Evolutionary conservation across 371 early-diverging fungal species (phyloP), one percentile per base, ranked within the genome.

Genomic region (Mortierella sp.): DNA sequence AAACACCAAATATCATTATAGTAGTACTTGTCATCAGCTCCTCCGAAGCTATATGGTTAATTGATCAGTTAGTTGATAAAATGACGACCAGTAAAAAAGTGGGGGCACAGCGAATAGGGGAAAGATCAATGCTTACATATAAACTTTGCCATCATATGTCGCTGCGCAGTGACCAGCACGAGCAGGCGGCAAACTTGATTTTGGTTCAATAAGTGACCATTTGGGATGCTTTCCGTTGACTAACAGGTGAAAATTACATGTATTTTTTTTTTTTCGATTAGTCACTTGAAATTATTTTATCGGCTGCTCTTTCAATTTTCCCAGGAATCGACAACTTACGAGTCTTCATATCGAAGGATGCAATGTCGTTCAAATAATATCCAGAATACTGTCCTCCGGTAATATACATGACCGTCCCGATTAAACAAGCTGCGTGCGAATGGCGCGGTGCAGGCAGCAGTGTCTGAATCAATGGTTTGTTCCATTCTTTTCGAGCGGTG

Each of bases 1-100:
- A 87, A 93, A 21, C 86, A 83, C 95, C 94, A 95, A 72, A 94
- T 85, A 76, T 95, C 95, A 72, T 93, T 93, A 72, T 88, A 92
- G 68, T 88, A 87, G 61, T 76, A 83, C 36, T 89, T 86, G 71
- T 92, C 91, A 69, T 94, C 89, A 41, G 89, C 90, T 33, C 95
- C 95, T 70, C 94, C 94, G 75, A 94, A 94, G 58, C 92, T 92
- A 52, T 38, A 67, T 28, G 22, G 60, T 57, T 52, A 32, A 33
- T 36, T 19, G 47, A 16, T 59, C 7, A 24, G 8, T 5, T 55
- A 10, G 24, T 21, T 24, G 13, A 24, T 55, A 53, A 40, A 32
- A 58, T 38, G 28, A 32, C 1, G 45, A 48, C 28, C 28, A 28
- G 21, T 2, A 4, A 52, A 57, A 67, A 62, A 32, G 22, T 24